Percentiles rank a stretch among this genome's conserved stretches.
Conservation (phyloP, 495 filamentous ascomycete genomes). For the Annulohypoxylon nitens region DNA sequence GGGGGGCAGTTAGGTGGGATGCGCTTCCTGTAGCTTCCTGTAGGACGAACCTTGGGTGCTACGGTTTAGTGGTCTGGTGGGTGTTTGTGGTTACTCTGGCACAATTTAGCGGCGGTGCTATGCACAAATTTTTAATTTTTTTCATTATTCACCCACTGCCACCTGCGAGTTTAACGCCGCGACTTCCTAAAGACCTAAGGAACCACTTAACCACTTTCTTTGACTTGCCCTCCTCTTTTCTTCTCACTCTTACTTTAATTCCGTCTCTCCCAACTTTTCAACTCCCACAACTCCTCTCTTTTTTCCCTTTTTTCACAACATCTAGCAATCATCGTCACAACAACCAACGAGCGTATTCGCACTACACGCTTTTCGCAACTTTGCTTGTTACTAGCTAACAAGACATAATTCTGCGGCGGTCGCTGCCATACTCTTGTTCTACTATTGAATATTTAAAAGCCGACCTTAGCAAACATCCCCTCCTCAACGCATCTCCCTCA, state of each 20-base stretch:
- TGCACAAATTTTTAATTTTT: constrained; percentile 35
- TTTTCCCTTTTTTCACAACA: constrained; percentile 16
- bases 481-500: not conserved
- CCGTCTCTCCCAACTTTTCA: constrained; percentile 20
- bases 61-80: constrained; percentile 2
- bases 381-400: constrained; percentile 31
- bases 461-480: constrained; percentile 3
- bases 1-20: constrained; percentile 33
- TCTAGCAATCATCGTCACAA: not conserved
- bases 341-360: constrained; percentile 23
- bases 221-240: constrained; percentile 43
- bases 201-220: constrained; percentile 33
- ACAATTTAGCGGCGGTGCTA: constrained; percentile 10
- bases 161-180: constrained; percentile 16
- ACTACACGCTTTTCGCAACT: constrained; percentile 15
- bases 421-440: constrained; percentile 21
- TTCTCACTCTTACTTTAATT: constrained; percentile 24
- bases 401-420: constrained; percentile 27
- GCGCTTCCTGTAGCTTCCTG: constrained; percentile 36
- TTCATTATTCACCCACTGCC: constrained; percentile 8
- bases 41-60: not conserved
- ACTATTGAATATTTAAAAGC: constrained; percentile 22
- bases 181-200: constrained; percentile 24
- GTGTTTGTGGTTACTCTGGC: not conserved
- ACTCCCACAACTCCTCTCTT: constrained; percentile 29